Evolutionary conservation across 1,284 basidiomycete species (phyloP), one percentile per base, ranked within the genome.

Genomic region (Termitomyces sp.): DNA sequence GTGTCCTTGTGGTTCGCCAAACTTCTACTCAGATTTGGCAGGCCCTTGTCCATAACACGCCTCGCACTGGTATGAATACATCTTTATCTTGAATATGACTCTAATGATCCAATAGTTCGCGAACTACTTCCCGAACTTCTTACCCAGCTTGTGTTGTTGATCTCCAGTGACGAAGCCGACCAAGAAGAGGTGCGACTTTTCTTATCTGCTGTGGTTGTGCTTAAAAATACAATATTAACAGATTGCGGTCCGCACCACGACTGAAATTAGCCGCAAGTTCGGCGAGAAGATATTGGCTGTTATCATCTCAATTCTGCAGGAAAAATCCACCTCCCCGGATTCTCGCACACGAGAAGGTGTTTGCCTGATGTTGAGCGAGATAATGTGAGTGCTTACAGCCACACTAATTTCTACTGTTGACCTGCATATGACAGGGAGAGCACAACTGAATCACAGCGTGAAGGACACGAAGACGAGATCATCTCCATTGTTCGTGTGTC

Each of bases 11-110:
- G 43, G 95, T 99, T 38, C 86, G 97, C 45, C 90, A 94, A 70
- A 86, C 93, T 2, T 93, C 96, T 0, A 85, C 96, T 53, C 94
- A 96, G 61, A 98, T 98, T 61, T 99, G 97, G 97, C 99, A 99
- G 73, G 95, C 92, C 1, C 78, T 99, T 59, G 95, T 99, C 26
- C 84, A 93, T 71, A 99, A 92, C 60, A 92, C 90, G 0, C 90
- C 89, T 8, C 77, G 86, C 55, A 92, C 90, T 63, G 86, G 90
- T 90, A 65, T 45, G 72, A 24, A 45, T 31, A 28, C 52, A 44
- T 24, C 33, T 19, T 12, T 34, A 26, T 56, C n/a, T 10, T 34
- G 13, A 46, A 5, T 7, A 28, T 17, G 17, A 24, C 43, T 28
- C 26, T 50, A 26, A 53, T 5, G n/a, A 42, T 52, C 36, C n/a